phyloP scores from a whole-genome alignment of 768 basidiomycete genomes.

The Mycena filopes region DNA sequence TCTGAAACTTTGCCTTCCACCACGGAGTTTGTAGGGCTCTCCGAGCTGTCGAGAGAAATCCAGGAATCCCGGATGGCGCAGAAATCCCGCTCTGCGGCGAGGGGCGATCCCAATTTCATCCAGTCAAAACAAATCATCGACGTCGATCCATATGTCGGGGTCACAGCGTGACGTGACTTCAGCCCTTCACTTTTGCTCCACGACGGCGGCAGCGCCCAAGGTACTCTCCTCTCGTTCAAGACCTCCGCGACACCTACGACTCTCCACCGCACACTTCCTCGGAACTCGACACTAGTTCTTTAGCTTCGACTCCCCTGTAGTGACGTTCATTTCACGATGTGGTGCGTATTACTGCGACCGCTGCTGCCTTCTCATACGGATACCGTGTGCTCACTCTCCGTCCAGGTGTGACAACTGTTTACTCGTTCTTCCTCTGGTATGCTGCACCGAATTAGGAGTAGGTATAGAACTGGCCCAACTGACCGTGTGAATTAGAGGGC shows the following conservation, averaged over 20 bases:
- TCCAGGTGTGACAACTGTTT: conserved; percentile 84
- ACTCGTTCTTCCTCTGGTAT: conserved; percentile 76
- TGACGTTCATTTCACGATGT: conserved; percentile 39
- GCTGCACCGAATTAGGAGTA: conserved; percentile 35
- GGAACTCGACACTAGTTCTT: conserved; percentile 13
- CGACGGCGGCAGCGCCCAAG: conserved; percentile 29
- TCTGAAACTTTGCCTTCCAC: conserved; percentile 11
- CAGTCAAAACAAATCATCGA: neutral
- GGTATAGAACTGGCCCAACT: conserved; percentile 41
- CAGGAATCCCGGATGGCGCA: neutral
- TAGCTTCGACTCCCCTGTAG: conserved; percentile 27
- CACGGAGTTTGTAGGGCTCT: conserved; percentile 6
- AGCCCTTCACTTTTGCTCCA: conserved; percentile 34
- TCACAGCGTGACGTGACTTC: conserved; percentile 20
- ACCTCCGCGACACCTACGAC: conserved; percentile 34
- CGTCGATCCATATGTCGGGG: conserved; percentile 12
- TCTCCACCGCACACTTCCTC: conserved; percentile 7
- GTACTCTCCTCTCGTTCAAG: conserved; percentile 11
- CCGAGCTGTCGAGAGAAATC: neutral
- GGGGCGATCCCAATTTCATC: too few relatives aligned
- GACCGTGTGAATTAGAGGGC: conserved; percentile 58
- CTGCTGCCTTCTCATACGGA: conserved; percentile 26
- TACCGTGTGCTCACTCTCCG: conserved; percentile 37
- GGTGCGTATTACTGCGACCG: conserved; percentile 35
- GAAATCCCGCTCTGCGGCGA: conserved; percentile 5